Conservation (phyloP, 768 basidiomycete genomes). For the Calvatia gigantea region DNA sequence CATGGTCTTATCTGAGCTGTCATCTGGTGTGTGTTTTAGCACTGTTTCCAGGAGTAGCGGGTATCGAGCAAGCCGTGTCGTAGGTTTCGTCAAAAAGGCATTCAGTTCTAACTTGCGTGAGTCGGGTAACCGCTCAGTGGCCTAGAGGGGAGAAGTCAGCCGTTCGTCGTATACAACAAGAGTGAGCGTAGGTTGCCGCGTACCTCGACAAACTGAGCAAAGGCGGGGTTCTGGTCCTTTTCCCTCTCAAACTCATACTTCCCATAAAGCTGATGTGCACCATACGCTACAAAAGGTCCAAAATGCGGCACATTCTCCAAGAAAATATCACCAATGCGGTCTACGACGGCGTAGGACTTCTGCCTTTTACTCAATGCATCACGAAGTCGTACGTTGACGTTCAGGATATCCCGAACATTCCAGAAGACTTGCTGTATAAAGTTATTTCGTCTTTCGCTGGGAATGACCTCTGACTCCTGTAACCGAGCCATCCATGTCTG, state of each 20-base stretch:
- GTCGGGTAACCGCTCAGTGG: constrained; percentile 89
- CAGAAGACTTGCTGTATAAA: constrained; percentile 96
- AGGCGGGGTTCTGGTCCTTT: constrained; percentile 88
- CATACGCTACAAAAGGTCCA: constrained; percentile 91
- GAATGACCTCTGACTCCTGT: constrained; percentile 71
- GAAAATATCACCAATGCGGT: constrained; percentile 88
- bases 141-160: constrained; percentile 26
- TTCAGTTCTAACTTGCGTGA: constrained; percentile 96
- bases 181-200: constrained; percentile 25
- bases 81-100: constrained; percentile 97
- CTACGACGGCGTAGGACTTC: constrained; percentile 91
- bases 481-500: constrained; percentile 91
- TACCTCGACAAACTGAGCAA: constrained; percentile 95
- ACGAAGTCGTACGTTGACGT: constrained; percentile 86
- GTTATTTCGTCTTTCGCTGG: constrained; percentile 69
- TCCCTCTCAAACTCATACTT: constrained; percentile 99
- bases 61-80: constrained; percentile 95
- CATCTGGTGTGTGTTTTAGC: constrained; percentile 87
- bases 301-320: constrained; percentile 86
- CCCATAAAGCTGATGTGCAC: constrained; percentile 94
- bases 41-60: constrained; percentile 91
- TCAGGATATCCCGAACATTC: constrained; percentile 93
- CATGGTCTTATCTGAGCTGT: constrained; percentile 77
- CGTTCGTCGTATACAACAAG: neutral
- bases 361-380: constrained; percentile 94